A percentile compares a stretch with the other conserved stretches of the same genome.
Conservation (phyloP, 805 yeast genomes). For the Kluyveromyces lactis region DNA sequence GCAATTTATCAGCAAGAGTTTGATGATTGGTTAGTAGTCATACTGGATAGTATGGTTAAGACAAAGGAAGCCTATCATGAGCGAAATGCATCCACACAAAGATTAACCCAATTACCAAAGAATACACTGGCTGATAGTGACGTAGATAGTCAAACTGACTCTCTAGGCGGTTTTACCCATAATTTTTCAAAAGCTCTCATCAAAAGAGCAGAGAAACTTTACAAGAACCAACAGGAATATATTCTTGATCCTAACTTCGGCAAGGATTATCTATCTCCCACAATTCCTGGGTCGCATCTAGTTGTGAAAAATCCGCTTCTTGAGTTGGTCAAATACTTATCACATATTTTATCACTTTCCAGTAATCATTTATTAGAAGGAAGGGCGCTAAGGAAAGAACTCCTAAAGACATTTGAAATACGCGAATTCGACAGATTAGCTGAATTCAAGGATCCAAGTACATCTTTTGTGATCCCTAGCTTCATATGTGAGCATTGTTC, state of each 20-base stretch:
- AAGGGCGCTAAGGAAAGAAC: slow-evolving; percentile 62
- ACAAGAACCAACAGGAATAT: slow-evolving; percentile 64
- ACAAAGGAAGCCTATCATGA: slow-evolving; percentile 33
- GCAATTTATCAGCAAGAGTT: slow-evolving; percentile 70
- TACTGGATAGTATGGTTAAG: slow-evolving; percentile 60
- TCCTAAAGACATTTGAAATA: slow-evolving; percentile 65
- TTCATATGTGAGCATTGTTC: slow-evolving; percentile 77
- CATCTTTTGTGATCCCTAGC: slow-evolving; percentile 56
- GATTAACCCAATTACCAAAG: slow-evolving; percentile 62
- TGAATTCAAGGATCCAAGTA: slow-evolving; percentile 64
- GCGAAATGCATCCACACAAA: slow-evolving; percentile 40
- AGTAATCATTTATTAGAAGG: slow-evolving; percentile 60
- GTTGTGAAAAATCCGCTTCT: slow-evolving; percentile 60
- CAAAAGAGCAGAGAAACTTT: slow-evolving; percentile 56
- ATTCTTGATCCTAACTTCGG: slow-evolving; percentile 56
- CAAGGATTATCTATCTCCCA: slow-evolving; percentile 64
- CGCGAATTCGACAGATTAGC: slow-evolving; percentile 79
- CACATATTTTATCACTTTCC: slow-evolving; percentile 66
- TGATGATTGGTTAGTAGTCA: slow-evolving; percentile 75
- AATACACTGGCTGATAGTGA: slow-evolving; percentile 32
- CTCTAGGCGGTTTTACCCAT: slow-evolving; percentile 42
- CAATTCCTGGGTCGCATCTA: slow-evolving; percentile 64
- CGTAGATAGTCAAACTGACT: slow-evolving; percentile 31
- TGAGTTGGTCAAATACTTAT: slow-evolving; percentile 67
- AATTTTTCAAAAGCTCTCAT: slow-evolving; percentile 54